These are phyloP conservation scores for Balakata baccata DNA, from an alignment of 345 rosid genomes.

Conservation along the genomic window DNA sequence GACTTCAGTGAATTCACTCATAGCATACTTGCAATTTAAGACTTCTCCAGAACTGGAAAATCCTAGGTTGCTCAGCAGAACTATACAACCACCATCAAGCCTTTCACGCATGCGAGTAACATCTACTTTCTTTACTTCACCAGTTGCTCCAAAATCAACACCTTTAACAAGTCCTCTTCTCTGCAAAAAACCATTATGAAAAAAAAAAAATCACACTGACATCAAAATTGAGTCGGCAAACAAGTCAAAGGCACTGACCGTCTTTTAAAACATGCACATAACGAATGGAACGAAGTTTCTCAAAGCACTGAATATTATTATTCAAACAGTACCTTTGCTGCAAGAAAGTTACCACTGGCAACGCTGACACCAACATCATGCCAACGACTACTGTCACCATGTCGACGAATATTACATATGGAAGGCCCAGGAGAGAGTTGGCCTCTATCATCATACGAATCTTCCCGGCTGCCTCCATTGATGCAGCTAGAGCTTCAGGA, in stretches of 20 bases:
- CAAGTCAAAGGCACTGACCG: not conserved
- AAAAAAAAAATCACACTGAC: slow-evolving; percentile 8
- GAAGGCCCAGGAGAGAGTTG: slow-evolving; percentile 95
- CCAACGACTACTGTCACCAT: slow-evolving; percentile 84
- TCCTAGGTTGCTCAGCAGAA: slow-evolving; percentile 82
- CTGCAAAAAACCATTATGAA: slow-evolving; percentile 39
- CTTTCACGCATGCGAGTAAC: slow-evolving; percentile 76
- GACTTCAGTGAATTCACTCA: not conserved
- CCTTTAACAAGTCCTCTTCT: slow-evolving; percentile 93
- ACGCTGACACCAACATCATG: slow-evolving; percentile 94
- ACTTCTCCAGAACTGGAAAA: slow-evolving; percentile 97
- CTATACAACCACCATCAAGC: slow-evolving; percentile 83
- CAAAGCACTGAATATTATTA: not conserved
- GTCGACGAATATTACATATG: slow-evolving; percentile 72
- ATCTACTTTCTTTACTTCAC: slow-evolving; percentile 92
- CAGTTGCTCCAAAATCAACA: slow-evolving; percentile 93
- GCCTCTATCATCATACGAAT: slow-evolving; percentile 88
- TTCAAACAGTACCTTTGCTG: slow-evolving; percentile 63
- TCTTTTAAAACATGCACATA: not conserved
- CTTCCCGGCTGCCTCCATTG: slow-evolving; percentile 93
- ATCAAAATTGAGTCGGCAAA: slow-evolving; percentile 5
- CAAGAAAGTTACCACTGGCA: slow-evolving; percentile 95
- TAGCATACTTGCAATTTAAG: slow-evolving; percentile 89
- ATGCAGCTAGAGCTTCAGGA: slow-evolving; percentile 71
- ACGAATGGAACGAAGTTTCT: not conserved